Conservation (phyloP, 495 filamentous ascomycete genomes). For the Penicillium bovifimosum region DNA sequence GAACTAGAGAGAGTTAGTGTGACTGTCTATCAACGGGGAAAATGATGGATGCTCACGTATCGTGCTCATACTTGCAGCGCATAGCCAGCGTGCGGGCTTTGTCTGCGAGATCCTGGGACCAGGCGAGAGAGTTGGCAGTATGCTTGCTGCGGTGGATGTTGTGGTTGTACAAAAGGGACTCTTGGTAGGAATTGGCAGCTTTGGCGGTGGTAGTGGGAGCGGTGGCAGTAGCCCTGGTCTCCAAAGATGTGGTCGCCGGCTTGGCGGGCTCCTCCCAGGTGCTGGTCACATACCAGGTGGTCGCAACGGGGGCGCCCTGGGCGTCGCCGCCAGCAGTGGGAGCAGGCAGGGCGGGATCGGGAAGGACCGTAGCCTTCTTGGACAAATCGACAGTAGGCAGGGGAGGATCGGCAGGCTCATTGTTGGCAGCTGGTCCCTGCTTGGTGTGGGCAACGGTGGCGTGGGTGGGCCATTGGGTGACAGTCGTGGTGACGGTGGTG, state of each 20-base stretch:
- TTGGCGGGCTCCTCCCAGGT: background rate
- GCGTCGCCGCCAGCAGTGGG: background rate
- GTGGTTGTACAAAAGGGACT: constrained; percentile 61
- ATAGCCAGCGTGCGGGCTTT: constrained; percentile 51
- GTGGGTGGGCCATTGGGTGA: constrained; percentile 42
- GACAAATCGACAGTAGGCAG: constrained; percentile 6
- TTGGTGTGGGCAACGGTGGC: constrained; percentile 13
- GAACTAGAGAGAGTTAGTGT: constrained; percentile 17
- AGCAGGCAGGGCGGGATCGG: constrained; percentile 7
- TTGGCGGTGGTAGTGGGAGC: constrained; percentile 14
- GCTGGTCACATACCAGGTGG: constrained; percentile 15
- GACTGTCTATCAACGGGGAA: background rate
- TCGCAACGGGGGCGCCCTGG: background rate
- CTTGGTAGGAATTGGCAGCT: constrained; percentile 37
- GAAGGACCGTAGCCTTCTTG: constrained; percentile 10
- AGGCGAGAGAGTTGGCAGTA: constrained; percentile 58
- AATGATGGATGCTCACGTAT: constrained; percentile 55
- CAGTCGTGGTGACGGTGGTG: constrained; percentile 58
- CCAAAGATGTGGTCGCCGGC: constrained; percentile 15
- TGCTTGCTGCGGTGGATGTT: constrained; percentile 85
- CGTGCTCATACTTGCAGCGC: constrained; percentile 67
- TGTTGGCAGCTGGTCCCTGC: constrained; percentile 5
- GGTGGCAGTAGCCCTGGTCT: constrained; percentile 6
- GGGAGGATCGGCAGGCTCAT: constrained; percentile 9
- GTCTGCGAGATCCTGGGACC: constrained; percentile 55